Percentiles rank a stretch among this genome's conserved stretches.
Conservation (phyloP, 164 flowering plant species). For the Sedum album region DNA sequence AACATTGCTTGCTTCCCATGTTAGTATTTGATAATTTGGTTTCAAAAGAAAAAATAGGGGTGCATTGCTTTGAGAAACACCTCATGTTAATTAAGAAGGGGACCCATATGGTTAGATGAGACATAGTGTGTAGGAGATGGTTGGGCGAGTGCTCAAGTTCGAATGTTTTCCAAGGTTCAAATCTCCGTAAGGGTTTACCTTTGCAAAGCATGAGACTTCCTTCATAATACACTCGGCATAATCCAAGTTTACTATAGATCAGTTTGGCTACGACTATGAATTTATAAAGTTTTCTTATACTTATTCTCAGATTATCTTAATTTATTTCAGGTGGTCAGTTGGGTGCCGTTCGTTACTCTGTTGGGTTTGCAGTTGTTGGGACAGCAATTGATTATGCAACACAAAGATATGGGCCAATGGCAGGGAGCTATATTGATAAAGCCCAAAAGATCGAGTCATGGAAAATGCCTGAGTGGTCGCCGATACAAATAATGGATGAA, state of each 20-base stretch:
- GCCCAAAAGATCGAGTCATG: slow-evolving; percentile 20
- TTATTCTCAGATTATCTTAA: neutral
- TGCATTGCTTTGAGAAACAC: neutral
- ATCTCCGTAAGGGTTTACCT: too few relatives aligned
- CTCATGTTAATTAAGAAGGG: too few relatives aligned
- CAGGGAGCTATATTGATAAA: slow-evolving; percentile 18
- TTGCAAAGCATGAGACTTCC: too few relatives aligned
- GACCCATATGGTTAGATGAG: too few relatives aligned
- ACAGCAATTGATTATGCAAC: slow-evolving; percentile 58
- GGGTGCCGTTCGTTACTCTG: slow-evolving; percentile 68
- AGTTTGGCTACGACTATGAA: neutral
- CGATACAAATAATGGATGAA: slow-evolving; percentile 81
- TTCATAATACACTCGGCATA: too few relatives aligned
- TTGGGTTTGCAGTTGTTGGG: slow-evolving; percentile 60
- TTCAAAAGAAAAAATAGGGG: neutral
- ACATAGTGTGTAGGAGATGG: too few relatives aligned
- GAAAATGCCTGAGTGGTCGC: slow-evolving; percentile 85
- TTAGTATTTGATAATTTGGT: too few relatives aligned
- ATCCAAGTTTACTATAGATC: neutral
- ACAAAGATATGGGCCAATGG: slow-evolving; percentile 28
- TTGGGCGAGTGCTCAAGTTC: too few relatives aligned
- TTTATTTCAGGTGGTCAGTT: slow-evolving; percentile 54
- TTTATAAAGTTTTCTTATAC: neutral
- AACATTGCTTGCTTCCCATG: neutral
- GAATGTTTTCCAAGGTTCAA: too few relatives aligned